Evolutionary conservation across 2,329 filamentous ascomycete species (phyloP).

Genomic region (Fusarium globosum): DNA sequence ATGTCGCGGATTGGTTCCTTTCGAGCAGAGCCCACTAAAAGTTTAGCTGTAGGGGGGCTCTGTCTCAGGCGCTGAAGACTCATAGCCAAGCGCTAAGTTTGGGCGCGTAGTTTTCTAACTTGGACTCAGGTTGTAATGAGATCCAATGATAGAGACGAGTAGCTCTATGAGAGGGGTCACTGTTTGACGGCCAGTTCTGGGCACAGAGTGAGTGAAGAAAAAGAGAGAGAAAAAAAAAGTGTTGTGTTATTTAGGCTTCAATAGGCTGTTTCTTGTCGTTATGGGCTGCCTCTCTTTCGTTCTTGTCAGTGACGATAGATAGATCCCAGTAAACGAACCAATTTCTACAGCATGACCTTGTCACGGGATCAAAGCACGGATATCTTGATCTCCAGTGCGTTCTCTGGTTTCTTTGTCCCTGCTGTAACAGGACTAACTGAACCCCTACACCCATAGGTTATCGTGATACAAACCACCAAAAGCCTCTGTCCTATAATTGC

Average conservation of each 20-base stretch:
- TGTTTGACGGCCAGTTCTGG: not conserved
- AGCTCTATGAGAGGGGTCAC: not conserved
- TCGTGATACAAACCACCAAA: not conserved
- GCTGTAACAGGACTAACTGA: not conserved
- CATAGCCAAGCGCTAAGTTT: conserved; percentile 16
- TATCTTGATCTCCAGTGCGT: not conserved
- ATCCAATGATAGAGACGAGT: conserved; percentile 3
- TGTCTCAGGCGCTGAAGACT: conserved; percentile 13
- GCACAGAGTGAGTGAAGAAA: not conserved
- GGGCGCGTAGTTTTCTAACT: conserved; percentile 17
- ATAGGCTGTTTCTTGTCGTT: not conserved
- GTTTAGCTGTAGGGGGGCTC: not conserved
- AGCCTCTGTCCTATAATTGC: not conserved
- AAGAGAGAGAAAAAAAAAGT: too few relatives aligned
- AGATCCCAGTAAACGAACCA: not conserved
- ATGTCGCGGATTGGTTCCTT: conserved; percentile 34
- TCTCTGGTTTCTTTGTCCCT: not conserved
- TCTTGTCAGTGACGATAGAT: not conserved
- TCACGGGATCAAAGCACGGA: conserved; percentile 9
- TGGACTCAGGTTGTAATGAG: not conserved
- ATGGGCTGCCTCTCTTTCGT: conserved; percentile 29
- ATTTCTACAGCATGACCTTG: not conserved
- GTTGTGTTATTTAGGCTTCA: conserved; percentile 13
- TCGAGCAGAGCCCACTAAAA: conserved; percentile 12
- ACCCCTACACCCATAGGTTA: not conserved